Evolutionary conservation across 2,329 filamentous ascomycete genomes (phyloP).

Genomic region (Gaeumannomyces tritici): DNA sequence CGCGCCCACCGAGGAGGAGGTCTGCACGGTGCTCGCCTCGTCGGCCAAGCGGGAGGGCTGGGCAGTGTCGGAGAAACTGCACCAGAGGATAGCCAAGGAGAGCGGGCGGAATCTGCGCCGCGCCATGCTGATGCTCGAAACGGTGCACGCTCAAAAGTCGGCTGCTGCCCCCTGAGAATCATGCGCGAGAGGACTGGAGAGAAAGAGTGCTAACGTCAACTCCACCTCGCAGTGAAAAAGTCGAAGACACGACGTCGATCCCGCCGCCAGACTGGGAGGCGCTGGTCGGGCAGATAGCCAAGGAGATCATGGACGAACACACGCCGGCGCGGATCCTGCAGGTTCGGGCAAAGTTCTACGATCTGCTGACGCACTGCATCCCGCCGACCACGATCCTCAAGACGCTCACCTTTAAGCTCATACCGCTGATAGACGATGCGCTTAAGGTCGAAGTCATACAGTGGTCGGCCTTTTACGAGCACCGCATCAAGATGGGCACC

Average conservation of each 20-base stretch:
- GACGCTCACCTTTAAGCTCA: conserved; percentile 87
- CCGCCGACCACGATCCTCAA: conserved; percentile 90
- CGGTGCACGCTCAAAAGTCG: conserved; percentile 94
- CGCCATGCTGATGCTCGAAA: conserved; percentile 93
- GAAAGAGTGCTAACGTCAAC: neutral
- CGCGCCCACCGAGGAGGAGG: conserved; percentile 77
- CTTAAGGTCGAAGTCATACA: conserved; percentile 87
- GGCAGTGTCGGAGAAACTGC: conserved; percentile 64
- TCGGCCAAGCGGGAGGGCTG: conserved; percentile 74
- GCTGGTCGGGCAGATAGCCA: conserved; percentile 79
- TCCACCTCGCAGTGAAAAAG: conserved; percentile 59
- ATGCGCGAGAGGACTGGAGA: neutral
- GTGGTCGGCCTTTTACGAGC: conserved; percentile 97
- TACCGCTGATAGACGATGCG: conserved; percentile 76
- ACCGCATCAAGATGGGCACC: conserved; percentile 80
- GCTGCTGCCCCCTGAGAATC: conserved; percentile 17
- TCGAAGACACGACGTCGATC: conserved; percentile 78
- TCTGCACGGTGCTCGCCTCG: conserved; percentile 63
- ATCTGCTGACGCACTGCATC: conserved; percentile 93
- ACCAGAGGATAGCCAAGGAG: conserved; percentile 78
- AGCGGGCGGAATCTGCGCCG: conserved; percentile 84
- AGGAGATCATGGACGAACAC: conserved; percentile 87
- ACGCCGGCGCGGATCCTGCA: conserved; percentile 82
- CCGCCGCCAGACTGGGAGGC: conserved; percentile 97
- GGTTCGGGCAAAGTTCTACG: conserved; percentile 90